Evolutionary conservation across 106 monocot genomes (phyloP).

Genomic region (Acanthochlamys bracteata): DNA sequence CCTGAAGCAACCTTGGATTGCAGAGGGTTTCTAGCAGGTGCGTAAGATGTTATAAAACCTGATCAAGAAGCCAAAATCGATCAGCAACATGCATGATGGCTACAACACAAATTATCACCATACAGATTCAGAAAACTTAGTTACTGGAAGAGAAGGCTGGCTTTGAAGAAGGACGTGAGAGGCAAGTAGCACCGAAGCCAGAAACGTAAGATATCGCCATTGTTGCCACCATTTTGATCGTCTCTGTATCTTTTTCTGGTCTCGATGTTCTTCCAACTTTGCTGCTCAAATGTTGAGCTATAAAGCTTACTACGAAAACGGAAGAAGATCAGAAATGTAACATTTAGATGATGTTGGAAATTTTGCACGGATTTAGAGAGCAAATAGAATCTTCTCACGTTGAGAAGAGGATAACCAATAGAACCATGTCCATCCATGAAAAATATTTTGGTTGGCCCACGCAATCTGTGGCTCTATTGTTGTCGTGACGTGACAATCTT

Average conservation of each 20-base stretch:
- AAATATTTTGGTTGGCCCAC: neutral
- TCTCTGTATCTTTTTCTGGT: neutral
- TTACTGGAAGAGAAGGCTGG: constrained; percentile 31
- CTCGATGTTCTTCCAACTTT: neutral
- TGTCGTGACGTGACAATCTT: no score
- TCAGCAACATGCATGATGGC: neutral
- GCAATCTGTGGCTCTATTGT: neutral
- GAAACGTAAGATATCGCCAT: constrained; percentile 52
- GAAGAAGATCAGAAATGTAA: neutral
- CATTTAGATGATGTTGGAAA: neutral
- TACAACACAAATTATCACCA: neutral
- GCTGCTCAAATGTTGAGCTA: neutral
- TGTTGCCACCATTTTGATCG: constrained; percentile 32
- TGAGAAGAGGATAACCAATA: neutral
- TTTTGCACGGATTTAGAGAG: neutral
- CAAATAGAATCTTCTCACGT: neutral
- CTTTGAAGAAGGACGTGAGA: constrained; percentile 17
- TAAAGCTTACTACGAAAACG: neutral
- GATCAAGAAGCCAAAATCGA: neutral
- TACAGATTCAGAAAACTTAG: neutral
- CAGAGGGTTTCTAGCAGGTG: constrained; percentile 48
- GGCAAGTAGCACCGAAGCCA: constrained; percentile 31
- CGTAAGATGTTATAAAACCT: constrained; percentile 54
- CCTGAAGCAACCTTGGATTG: constrained; percentile 34
- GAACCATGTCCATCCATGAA: neutral